Percentiles rank a stretch among this genome's conserved stretches.
These are phyloP conservation scores for Linnemannia schmuckeri DNA, from an alignment of 192 early-diverging fungal genomes.

Conservation along the genomic window DNA sequence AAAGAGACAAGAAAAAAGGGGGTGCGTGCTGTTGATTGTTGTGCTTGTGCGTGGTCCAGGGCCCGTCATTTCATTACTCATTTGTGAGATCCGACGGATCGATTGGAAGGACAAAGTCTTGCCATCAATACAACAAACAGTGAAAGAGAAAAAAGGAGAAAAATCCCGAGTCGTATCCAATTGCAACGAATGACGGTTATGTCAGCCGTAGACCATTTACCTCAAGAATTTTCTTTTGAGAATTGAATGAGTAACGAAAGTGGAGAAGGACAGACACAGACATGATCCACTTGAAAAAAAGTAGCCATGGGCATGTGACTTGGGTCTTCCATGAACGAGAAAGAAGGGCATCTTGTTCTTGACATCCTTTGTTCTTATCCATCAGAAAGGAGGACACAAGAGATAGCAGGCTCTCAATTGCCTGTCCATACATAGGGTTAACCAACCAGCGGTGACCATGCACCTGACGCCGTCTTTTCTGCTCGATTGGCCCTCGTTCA, in stretches of 20 bases:
- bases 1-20: background rate
- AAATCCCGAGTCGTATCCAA: background rate
- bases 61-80: background rate
- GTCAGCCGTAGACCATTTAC: background rate
- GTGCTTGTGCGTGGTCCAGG: background rate
- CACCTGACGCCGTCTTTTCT: constrained; percentile 7
- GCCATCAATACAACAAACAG: background rate
- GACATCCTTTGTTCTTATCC: background rate
- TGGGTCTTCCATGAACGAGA: background rate
- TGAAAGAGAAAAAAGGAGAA: background rate
- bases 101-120: background rate
- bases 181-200: background rate
- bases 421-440: background rate
- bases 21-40: background rate
- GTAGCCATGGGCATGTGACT: background rate
- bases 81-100: background rate
- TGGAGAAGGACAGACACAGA: no score
- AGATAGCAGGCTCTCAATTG: background rate
- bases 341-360: background rate
- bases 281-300: background rate
- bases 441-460: constrained; percentile 5
- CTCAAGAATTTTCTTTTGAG: background rate
- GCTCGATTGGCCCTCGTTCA: constrained; percentile 10
- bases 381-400: background rate
- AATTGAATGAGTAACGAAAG: no score